Conservation (phyloP, 345 rosid genomes). For the Noccaea caerulescens region DNA sequence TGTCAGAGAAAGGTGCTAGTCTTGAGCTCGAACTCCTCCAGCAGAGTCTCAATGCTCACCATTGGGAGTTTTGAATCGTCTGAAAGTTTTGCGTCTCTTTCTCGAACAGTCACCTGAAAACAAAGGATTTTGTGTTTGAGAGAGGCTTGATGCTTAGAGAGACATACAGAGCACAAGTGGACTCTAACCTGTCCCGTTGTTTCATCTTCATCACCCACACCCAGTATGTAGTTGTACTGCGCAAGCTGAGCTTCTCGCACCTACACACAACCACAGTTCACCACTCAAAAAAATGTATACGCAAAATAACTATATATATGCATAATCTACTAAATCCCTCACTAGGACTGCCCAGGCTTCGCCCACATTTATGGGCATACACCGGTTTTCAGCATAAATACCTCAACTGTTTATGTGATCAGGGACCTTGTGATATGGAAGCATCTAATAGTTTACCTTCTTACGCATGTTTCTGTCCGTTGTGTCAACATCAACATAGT, state of each 20-base stretch:
- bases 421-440: no score
- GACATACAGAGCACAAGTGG: neutral
- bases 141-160: neutral
- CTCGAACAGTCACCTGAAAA: conserved; percentile 7
- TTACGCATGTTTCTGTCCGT: conserved; percentile 69
- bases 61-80: neutral
- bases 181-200: conserved; percentile 53
- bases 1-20: neutral
- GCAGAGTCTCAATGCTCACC: conserved; percentile 8
- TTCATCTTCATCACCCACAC: conserved; percentile 77
- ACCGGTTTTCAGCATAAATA: no score
- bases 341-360: no score
- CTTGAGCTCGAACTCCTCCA: neutral
- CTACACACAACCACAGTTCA: conserved; percentile 44
- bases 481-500: conserved; percentile 66
- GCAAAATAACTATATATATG: no score
- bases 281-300: conserved; percentile 5
- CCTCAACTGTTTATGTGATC: neutral
- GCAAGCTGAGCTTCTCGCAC: conserved; percentile 65
- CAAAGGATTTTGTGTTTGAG: neutral
- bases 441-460: conserved; percentile 53
- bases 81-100: neutral
- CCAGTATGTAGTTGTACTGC: conserved; percentile 60
- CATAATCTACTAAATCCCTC: no score
- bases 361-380: no score